Base-by-base conservation (phyloP, 1,284 basidiomycete genomes). In the Xerocomus minutiporus region DNA sequence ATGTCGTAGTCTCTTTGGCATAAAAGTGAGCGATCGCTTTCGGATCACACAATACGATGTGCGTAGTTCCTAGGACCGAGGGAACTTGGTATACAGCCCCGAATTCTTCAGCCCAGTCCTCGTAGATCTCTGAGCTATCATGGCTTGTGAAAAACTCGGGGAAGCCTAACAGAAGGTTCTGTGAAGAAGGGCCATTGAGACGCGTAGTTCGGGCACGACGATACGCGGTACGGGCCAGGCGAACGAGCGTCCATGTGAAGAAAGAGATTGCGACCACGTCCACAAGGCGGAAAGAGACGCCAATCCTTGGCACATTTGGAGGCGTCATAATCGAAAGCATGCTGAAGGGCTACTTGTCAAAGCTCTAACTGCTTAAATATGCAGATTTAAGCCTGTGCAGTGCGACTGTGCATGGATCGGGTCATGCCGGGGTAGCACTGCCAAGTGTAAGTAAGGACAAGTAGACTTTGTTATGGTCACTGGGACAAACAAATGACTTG, bases 11-110 rank as follows among this genome's bases (percentile, higher is more conserved):
- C 5, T 83, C 80, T 54, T 69, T 74, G 1, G 75, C 67, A 59
- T 80, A 80, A 57, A 83, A 79, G 57, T 83, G 78, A 1, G 74
- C 65, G 29, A 78, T 70, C 0, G 82, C 81, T 60, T 77, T 80
- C 0, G 81, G 76, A 58, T 84, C 83, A 42, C 71, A 72, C n/a
- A 85, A 60, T 6, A 82, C 61, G 7, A 83, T 65, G 20, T 67
- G 63, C 4, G 60, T 67, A 0, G 65, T 61, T 3, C 80, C 80
- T 7, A 84, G 62, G 0, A 67, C 60, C 0, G 66, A 68, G 3
- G 80, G 77, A 13, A 81, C 57, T 45, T 66, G 60, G 60, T 70
- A 83, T 1, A 74, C 77, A 5, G 73, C 56, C 0, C 82, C 81
- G 49, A 81, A 81, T 50, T 77, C 58, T n/a, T 64, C 58, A 0